Conservation (phyloP, 441 rosid species). For the Brassica balearica region DNA sequence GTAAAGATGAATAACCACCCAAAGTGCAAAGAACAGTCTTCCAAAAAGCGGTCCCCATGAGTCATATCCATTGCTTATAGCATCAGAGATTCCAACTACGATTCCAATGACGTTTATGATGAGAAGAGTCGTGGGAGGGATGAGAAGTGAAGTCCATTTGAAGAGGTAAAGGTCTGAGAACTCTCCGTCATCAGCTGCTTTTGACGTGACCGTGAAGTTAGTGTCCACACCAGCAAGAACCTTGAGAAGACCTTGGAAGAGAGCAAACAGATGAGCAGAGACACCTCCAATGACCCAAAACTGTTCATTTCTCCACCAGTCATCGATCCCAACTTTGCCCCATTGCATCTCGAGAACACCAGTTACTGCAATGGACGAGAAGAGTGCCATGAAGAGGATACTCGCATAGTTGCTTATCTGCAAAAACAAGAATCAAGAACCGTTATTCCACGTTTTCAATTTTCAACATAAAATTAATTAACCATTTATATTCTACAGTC, state of each 20-base stretch:
- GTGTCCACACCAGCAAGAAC: constrained; percentile 93
- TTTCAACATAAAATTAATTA: background rate
- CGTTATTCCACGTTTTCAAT: background rate
- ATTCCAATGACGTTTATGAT: constrained; percentile 81
- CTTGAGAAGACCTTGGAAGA: constrained; percentile 95
- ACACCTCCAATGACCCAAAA: constrained; percentile 99
- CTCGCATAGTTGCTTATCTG: constrained; percentile 97
- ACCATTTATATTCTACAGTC: background rate
- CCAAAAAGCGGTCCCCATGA: constrained; percentile 98
- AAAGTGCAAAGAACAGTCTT: constrained; percentile 79
- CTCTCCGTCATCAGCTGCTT: constrained; percentile 92
- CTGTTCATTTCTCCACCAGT: constrained; percentile 99
- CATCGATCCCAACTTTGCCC: constrained; percentile 95
- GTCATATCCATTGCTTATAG: constrained; percentile 91
- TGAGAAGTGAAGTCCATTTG: constrained; percentile 90
- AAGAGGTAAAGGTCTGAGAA: constrained; percentile 91
- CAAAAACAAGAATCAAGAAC: constrained; percentile 30
- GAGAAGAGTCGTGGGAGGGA: constrained; percentile 85
- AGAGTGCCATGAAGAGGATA: constrained; percentile 84
- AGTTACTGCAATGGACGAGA: constrained; percentile 83
- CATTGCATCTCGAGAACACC: constrained; percentile 94
- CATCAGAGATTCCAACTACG: constrained; percentile 81
- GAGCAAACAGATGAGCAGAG: constrained; percentile 90
- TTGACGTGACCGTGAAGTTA: constrained; percentile 95
- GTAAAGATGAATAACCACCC: constrained; percentile 95